Evolutionary conservation across 208 protist species (phyloP), one percentile per base, ranked within the genome.

Genomic region (Trypanosoma melophagium): DNA sequence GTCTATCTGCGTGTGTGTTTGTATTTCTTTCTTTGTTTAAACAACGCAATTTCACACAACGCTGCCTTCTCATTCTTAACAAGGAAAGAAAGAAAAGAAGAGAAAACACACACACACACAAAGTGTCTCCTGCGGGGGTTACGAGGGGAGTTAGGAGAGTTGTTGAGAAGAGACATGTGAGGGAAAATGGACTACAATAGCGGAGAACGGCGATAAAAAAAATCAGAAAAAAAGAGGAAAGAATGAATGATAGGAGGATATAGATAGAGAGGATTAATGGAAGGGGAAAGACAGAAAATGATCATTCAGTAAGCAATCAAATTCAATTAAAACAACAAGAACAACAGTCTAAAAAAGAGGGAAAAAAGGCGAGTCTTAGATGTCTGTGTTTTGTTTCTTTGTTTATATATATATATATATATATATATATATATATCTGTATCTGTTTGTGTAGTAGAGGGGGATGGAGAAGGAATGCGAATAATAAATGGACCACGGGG

Each of bases 1-100:
- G n/a, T n/a, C n/a, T n/a, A n/a, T n/a, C n/a, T 51, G 47, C n/a
- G n/a, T 57, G 28, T 57, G 13, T 57, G 3, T 57, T 10, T 53
- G 35, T 53, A 28, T 53, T 3, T 65, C 7, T 53, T 24, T 65
- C 16, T 28, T 40, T 50, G 21, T 21, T 9, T 54, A 3, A 19
- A 31, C n/a, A 57, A 40, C 19, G 2, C 13, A 60, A 21, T n/a
- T n/a, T n/a, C n/a, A n/a, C n/a, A n/a, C n/a, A n/a, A n/a, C n/a
- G n/a, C n/a, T n/a, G n/a, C n/a, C n/a, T n/a, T n/a, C n/a, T n/a
- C n/a, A n/a, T n/a, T n/a, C n/a, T n/a, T n/a, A n/a, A n/a, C n/a
- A n/a, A n/a, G 16, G 35, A 35, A 19, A 60, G 7, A 21, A 13
- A 4, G 35, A 19, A 19, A 14, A 38, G 28, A 40, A 14, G 24